Percentiles rank a stretch among this genome's conserved stretches.
Evolutionary conservation across 2,329 filamentous ascomycete species (phyloP).

Genomic region (Epichloe aotearoae): DNA sequence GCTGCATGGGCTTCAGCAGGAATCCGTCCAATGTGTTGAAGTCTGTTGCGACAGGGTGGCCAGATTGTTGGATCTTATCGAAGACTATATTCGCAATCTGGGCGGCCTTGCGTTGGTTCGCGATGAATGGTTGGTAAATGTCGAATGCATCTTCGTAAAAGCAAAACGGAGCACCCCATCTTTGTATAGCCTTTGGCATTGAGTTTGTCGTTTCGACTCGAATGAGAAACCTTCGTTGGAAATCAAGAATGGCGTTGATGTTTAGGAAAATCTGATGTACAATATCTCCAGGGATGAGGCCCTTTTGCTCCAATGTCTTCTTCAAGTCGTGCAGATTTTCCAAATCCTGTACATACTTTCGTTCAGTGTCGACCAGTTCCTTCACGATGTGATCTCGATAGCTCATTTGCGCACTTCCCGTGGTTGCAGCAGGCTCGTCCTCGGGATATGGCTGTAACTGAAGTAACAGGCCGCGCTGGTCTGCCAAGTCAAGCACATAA

Average conservation of each 20-base stretch:
- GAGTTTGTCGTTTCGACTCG: conserved; percentile 92
- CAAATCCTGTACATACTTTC: conserved; percentile 94
- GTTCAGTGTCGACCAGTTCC: conserved; percentile 86
- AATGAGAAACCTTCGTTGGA: conserved; percentile 89
- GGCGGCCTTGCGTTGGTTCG: conserved; percentile 87
- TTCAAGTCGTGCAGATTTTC: conserved; percentile 90
- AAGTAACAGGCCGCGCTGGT: conserved; percentile 61
- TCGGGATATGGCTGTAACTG: conserved; percentile 45
- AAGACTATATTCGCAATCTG: conserved; percentile 74
- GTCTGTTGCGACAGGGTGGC: conserved; percentile 69
- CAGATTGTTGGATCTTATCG: conserved; percentile 68
- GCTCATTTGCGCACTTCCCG: conserved; percentile 52
- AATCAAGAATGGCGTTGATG: conserved; percentile 86
- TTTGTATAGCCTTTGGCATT: conserved; percentile 59
- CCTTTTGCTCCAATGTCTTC: conserved; percentile 76
- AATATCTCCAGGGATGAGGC: conserved; percentile 75
- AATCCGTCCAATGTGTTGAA: conserved; percentile 85
- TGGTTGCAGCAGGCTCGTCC: conserved; percentile 30
- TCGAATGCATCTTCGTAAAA: conserved; percentile 76
- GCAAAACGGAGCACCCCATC: conserved; percentile 90
- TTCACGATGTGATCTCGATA: conserved; percentile 78
- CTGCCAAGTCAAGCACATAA: conserved; percentile 74
- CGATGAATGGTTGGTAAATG: conserved; percentile 94
- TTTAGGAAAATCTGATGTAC: conserved; percentile 95
- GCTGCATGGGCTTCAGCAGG: conserved; percentile 90